Base-by-base conservation (phyloP, 1,284 basidiomycete species). In the Ceratobasidium sp. region DNA sequence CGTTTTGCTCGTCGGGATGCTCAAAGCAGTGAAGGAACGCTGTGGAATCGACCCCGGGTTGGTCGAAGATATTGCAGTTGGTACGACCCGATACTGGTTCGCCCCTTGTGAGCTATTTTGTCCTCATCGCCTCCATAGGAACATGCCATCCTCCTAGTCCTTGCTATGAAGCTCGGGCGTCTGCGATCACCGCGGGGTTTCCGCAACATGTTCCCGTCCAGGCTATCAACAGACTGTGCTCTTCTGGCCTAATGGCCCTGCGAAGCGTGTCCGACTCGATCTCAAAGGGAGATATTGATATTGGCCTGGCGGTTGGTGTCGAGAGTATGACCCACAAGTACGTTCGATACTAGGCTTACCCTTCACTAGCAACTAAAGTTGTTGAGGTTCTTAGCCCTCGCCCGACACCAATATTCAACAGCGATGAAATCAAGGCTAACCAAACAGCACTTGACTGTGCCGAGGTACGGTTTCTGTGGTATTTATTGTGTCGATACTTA, bases 311-410 rank as follows among this genome's bases (percentile, higher is more conserved):
- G 0, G 86, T 91, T 46, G 94, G 93, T 22, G 89, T 89, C 22
- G 94, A 96, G 81, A 93, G 90, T 81, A 96, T 96, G 94, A 90
- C 90, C 49, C 81, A 88, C 75, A 91, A 93, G 92, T 92, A 76
- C 78, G 77, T 72, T 87, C 83, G 76, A 59, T 24, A 31, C 6
- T 31, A 8, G 8, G 37, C 1, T 16, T 51, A 46, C 24, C 13
- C 11, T 34, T 14, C 13, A 1, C 39, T 29, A 6, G 7, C 5
- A 27, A 14, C 56, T 66, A 14, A 68, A 59, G 37, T 58, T 14
- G 49, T 39, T 41, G 13, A 19, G 16, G 46, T 62, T 14, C 31
- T 56, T 74, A 94, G 93, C 79, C 87, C 92, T 46, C 89, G 92
- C 39, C 92, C 94, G 58, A 92, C 91, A 6, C 90, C 91, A 39